A percentile compares a stretch with the other conserved stretches of the same genome.
Evolutionary conservation across 768 basidiomycete genomes (phyloP).

Genomic region (Pleurotus cornucopiae): DNA sequence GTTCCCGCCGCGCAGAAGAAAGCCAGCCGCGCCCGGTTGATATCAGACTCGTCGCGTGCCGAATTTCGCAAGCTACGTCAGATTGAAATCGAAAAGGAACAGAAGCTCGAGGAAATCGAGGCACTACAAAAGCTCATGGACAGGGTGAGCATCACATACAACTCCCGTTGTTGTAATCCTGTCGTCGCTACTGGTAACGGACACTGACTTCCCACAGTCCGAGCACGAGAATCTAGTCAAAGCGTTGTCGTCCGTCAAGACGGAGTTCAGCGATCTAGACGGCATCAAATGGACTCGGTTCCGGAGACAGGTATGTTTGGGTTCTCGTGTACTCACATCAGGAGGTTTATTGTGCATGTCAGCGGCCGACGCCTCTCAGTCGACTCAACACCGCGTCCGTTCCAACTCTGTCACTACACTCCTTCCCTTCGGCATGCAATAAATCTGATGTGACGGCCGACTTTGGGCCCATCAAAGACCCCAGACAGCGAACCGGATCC

Average conservation of each 20-base stretch:
- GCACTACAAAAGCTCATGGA: neutral
- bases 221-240: neutral
- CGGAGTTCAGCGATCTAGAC: slow-evolving; percentile 7
- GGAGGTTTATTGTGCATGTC: too few species aligned
- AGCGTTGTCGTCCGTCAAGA: slow-evolving; percentile 4
- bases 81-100: slow-evolving; percentile 7
- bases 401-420: too few species aligned
- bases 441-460: neutral
- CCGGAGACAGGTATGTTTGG: slow-evolving; percentile 1
- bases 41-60: neutral
- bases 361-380: too few species aligned
- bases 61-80: slow-evolving; percentile 3
- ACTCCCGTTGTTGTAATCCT: neutral
- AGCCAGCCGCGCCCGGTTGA: neutral
- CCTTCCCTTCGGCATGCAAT: neutral
- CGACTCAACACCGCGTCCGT: too few species aligned
- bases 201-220: neutral
- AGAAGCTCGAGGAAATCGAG: slow-evolving; percentile 6
- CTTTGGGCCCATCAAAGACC: neutral
- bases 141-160: neutral
- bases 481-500: neutral
- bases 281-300: slow-evolving; percentile 6
- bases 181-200: neutral
- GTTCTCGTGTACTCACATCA: too few species aligned
- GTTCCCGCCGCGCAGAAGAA: neutral